These are phyloP conservation scores for Yarrowia alimentaria DNA, from an alignment of 805 yeast species.

Conservation along the genomic window DNA sequence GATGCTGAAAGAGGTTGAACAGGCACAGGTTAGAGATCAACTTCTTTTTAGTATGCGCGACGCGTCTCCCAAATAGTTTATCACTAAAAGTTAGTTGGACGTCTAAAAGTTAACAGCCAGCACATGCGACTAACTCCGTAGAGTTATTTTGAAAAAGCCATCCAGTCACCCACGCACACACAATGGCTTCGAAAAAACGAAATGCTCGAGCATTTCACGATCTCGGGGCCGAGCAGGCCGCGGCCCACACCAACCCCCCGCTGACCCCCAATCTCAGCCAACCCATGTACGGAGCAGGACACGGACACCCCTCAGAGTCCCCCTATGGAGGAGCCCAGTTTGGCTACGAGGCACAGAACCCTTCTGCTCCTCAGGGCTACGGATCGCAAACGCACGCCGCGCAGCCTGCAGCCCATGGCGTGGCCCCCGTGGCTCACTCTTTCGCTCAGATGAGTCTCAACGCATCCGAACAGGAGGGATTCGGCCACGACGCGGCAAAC, in stretches of 20 bases:
- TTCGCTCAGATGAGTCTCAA: slow-evolving; percentile 23
- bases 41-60: neutral
- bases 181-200: slow-evolving; percentile 25
- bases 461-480: slow-evolving; percentile 7
- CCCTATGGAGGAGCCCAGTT: slow-evolving; percentile 93
- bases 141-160: too few relatives aligned
- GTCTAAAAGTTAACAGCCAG: slow-evolving; percentile 18
- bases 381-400: slow-evolving; percentile 1
- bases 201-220: slow-evolving; percentile 27
- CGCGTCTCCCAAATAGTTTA: neutral
- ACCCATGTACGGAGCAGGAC: slow-evolving; percentile 79
- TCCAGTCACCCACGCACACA: too few relatives aligned
- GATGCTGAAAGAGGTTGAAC: too few relatives aligned
- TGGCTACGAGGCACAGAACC: slow-evolving; percentile 60
- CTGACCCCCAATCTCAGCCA: slow-evolving; percentile 41
- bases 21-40: too few relatives aligned
- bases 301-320: too few relatives aligned
- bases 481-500: slow-evolving; percentile 26
- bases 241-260: slow-evolving; percentile 10
- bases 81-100: too few relatives aligned
- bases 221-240: slow-evolving; percentile 13
- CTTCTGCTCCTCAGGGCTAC: neutral
- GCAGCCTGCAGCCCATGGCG: neutral
- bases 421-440: slow-evolving; percentile 25
- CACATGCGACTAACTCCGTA: slow-evolving; percentile 4